Percentiles rank a stretch among this genome's conserved stretches.
These are phyloP conservation scores for Penicillium cataractarum DNA, from an alignment of 495 filamentous ascomycete species.

Conservation along the genomic window DNA sequence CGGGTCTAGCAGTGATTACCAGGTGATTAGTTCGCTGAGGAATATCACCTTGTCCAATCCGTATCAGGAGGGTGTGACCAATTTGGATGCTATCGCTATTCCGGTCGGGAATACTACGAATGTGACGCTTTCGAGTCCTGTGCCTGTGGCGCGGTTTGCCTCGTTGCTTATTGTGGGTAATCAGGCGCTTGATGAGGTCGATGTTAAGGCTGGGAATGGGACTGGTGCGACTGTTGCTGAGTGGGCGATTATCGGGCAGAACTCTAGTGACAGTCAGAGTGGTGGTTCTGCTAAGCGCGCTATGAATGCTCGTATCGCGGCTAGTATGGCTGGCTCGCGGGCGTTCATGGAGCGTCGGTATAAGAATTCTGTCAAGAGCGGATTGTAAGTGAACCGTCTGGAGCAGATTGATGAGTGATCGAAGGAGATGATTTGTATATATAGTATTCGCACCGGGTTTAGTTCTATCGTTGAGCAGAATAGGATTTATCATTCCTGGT, in stretches of 20 bases:
- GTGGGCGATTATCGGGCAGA: slow-evolving; percentile 61
- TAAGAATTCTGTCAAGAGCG: slow-evolving; percentile 5
- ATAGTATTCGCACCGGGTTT: not conserved
- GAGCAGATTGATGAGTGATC: not conserved
- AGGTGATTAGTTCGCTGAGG: slow-evolving; percentile 22
- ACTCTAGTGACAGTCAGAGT: slow-evolving; percentile 1
- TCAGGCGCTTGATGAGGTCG: slow-evolving; percentile 47
- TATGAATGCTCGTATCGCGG: slow-evolving; percentile 20
- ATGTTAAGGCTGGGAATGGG: slow-evolving; percentile 46
- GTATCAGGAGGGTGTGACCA: slow-evolving; percentile 32
- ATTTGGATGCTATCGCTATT: slow-evolving; percentile 38
- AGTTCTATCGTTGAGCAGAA: not conserved
- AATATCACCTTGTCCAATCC: slow-evolving; percentile 44
- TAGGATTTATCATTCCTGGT: not conserved
- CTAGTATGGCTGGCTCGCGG: slow-evolving; percentile 7
- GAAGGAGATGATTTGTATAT: slow-evolving; percentile 5
- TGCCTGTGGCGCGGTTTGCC: slow-evolving; percentile 45
- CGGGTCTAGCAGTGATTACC: slow-evolving; percentile 12
- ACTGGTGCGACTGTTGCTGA: slow-evolving; percentile 73
- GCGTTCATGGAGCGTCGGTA: slow-evolving; percentile 21
- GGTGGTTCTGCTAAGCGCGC: slow-evolving; percentile 12
- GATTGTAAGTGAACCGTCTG: not conserved
- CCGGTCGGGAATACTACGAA: slow-evolving; percentile 53
- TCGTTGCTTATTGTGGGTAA: slow-evolving; percentile 53
- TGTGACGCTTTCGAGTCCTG: slow-evolving; percentile 39